Conservation (phyloP, 495 filamentous ascomycete genomes). For the Podospora conica region DNA sequence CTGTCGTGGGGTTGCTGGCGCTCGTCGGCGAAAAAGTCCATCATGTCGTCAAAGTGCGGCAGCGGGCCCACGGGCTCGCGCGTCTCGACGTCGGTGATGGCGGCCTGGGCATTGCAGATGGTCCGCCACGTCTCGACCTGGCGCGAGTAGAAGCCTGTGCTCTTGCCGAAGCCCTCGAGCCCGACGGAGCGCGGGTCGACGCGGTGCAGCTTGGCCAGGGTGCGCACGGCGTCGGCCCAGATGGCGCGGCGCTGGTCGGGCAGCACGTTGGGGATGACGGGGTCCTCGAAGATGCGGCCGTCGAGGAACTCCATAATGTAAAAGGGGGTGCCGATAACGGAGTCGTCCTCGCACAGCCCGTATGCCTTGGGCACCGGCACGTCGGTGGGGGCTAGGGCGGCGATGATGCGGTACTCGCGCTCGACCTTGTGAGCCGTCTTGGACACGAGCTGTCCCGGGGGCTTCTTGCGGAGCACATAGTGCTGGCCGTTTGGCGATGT, state of each 20-base stretch:
- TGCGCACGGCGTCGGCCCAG: conserved; percentile 80
- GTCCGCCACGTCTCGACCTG: conserved; percentile 77
- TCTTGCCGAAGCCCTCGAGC: conserved; percentile 65
- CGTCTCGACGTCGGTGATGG: conserved; percentile 67
- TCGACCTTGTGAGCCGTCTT: conserved; percentile 95
- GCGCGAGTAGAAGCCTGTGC: conserved; percentile 73
- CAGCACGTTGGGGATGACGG: conserved; percentile 68
- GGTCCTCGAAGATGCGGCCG: conserved; percentile 86
- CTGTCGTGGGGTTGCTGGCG: conserved; percentile 69
- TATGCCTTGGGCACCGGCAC: conserved; percentile 83
- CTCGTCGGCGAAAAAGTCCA: conserved; percentile 66
- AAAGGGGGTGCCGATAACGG: conserved; percentile 81
- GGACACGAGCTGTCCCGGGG: conserved; percentile 81
- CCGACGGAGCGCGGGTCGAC: conserved; percentile 61
- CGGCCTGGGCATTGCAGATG: conserved; percentile 72
- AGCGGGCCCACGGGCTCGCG: conserved; percentile 70
- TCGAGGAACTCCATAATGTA: conserved; percentile 95
- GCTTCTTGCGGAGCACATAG: conserved; percentile 93
- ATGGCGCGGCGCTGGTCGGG: conserved; percentile 64
- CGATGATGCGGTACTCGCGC: conserved; percentile 86
- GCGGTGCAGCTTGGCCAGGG: conserved; percentile 79
- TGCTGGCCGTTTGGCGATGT: conserved; percentile 58
- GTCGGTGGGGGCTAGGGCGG: conserved; percentile 69
- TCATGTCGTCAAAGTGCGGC: conserved; percentile 73
- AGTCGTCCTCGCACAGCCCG: conserved; percentile 75